Percentiles rank a stretch among this genome's conserved stretches.
Conservation (phyloP, 768 basidiomycete species). For the Auricularia heimuer region DNA sequence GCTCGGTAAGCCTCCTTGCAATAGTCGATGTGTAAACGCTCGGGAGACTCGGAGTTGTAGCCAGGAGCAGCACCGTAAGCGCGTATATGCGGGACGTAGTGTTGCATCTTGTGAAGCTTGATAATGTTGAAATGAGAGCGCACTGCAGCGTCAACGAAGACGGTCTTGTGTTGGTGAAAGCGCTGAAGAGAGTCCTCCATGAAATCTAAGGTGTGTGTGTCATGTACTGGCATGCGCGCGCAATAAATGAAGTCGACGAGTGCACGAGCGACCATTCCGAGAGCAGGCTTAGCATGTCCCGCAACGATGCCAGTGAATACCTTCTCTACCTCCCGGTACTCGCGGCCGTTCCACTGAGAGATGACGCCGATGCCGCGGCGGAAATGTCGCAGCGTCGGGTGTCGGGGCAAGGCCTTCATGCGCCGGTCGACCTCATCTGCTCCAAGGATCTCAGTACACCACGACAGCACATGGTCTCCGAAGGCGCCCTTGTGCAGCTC, state of each 20-base stretch:
- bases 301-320: constrained; percentile 18
- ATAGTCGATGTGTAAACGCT: constrained; percentile 31
- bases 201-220: constrained; percentile 15
- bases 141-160: constrained; percentile 20
- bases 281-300: constrained; percentile 12
- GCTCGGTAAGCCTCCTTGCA: too few species aligned
- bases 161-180: constrained; percentile 22
- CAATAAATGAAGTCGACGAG: constrained; percentile 28
- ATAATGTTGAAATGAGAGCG: constrained; percentile 27
- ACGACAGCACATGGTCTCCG: constrained; percentile 33
- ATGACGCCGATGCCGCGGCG: constrained; percentile 16
- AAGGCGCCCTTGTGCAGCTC: constrained; percentile 40
- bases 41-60: constrained; percentile 26
- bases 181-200: constrained; percentile 16
- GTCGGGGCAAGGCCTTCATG: constrained; percentile 12
- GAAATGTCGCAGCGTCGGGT: constrained; percentile 16
- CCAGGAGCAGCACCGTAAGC: constrained; percentile 22
- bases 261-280: constrained; percentile 16
- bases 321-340: neutral
- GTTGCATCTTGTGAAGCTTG: constrained; percentile 23
- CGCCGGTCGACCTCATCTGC: constrained; percentile 11
- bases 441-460: constrained; percentile 17
- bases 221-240: constrained; percentile 21
- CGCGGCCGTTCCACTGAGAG: constrained; percentile 7
- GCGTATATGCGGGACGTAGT: constrained; percentile 19